A percentile compares a stretch with the other conserved stretches of the same genome.
phyloP scores from a whole-genome alignment of 2,329 filamentous ascomycete species.

The Calycina herbarum region DNA sequence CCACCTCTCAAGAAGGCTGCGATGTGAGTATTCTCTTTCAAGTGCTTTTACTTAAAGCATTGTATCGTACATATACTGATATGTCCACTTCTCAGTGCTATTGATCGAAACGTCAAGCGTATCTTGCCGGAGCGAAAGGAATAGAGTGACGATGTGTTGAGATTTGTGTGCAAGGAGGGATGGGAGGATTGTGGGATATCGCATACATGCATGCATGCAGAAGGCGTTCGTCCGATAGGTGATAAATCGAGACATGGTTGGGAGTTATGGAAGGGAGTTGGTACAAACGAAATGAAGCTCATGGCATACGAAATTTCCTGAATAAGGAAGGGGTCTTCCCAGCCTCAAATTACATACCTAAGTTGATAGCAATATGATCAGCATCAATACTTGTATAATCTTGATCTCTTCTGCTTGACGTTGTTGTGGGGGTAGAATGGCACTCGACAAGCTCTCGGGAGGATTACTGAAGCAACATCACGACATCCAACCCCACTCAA shows the following conservation, averaged over 20 bases:
- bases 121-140: slow-evolving; percentile 8
- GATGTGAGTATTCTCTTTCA: slow-evolving; percentile 20
- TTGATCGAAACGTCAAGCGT: slow-evolving; percentile 26
- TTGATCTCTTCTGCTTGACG: no score
- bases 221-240: slow-evolving; percentile 1
- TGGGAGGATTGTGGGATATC: background rate
- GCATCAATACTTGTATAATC: background rate
- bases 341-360: background rate
- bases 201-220: background rate
- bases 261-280: background rate
- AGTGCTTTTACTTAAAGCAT: background rate
- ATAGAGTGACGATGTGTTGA: background rate
- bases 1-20: slow-evolving; percentile 30
- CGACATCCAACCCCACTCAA: background rate
- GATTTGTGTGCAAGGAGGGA: background rate
- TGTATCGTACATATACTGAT: background rate
- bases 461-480: background rate
- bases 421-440: background rate
- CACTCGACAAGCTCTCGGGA: no score
- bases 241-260: background rate
- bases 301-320: background rate
- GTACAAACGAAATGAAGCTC: background rate
- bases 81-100: slow-evolving; percentile 15
- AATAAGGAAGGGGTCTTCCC: background rate
- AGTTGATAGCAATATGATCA: background rate